Conservation (phyloP, 2,329 filamentous ascomycete genomes). For the Botryotinia narcissicola region DNA sequence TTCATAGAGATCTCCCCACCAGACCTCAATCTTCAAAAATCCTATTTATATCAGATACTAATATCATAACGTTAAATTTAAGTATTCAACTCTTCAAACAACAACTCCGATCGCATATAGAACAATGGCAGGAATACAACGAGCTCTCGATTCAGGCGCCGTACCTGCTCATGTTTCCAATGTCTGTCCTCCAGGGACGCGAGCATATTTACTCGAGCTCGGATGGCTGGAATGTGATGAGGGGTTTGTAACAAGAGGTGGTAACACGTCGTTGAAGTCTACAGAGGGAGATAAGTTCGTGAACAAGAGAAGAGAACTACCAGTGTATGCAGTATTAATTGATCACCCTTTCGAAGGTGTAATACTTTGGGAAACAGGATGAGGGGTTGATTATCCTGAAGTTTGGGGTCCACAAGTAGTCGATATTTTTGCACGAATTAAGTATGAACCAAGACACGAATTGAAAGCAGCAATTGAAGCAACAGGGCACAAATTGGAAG, state of each 20-base stretch:
- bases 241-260: constrained; percentile 40
- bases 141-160: constrained; percentile 30
- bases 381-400: constrained; percentile 31
- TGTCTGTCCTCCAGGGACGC: constrained; percentile 45
- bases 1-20: background rate
- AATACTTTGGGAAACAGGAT: constrained; percentile 34
- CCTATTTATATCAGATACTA: background rate
- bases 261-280: constrained; percentile 31
- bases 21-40: background rate
- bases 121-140: constrained; percentile 32
- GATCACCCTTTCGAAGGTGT: constrained; percentile 34
- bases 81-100: background rate
- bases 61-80: background rate
- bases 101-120: background rate
- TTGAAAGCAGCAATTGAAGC: constrained; percentile 37
- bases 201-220: constrained; percentile 47
- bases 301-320: constrained; percentile 32
- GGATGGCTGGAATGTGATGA: constrained; percentile 48
- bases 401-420: constrained; percentile 40
- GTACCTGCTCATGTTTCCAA: constrained; percentile 32
- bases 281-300: constrained; percentile 28
- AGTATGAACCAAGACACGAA: constrained; percentile 33
- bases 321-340: constrained; percentile 33
- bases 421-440: constrained; percentile 42
- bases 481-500: constrained; percentile 45